Evolutionary conservation across 225 moss, liverwort and hornwort species (phyloP).

Genomic region (Antitrichia curtipendula): DNA sequence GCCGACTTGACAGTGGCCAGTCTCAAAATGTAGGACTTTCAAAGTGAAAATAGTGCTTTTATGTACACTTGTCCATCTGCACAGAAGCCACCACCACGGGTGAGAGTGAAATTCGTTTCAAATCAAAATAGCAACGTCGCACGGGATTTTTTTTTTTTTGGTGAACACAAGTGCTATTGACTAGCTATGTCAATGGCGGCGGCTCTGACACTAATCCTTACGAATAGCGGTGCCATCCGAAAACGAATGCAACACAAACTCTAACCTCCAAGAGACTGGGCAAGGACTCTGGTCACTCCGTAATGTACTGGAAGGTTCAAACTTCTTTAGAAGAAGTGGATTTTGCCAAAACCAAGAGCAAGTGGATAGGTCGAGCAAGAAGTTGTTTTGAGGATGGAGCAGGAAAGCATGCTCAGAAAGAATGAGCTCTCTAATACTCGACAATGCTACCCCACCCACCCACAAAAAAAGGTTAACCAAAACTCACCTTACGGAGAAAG

Average conservation of each 20-base stretch:
- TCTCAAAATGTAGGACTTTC: not conserved
- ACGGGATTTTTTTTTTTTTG: not conserved
- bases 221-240: not conserved
- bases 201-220: not conserved
- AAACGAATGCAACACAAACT: not conserved
- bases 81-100: not conserved
- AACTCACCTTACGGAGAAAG: not conserved
- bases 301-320: not conserved
- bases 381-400: not conserved
- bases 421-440: not conserved
- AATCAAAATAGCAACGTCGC: not conserved
- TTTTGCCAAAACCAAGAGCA: not conserved
- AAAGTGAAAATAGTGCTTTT: not conserved
- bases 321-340: not conserved
- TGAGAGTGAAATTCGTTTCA: not conserved
- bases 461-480: not conserved
- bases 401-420: not conserved
- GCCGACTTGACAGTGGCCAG: not conserved
- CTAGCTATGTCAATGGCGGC: not conserved
- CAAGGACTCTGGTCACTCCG: not conserved
- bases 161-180: not conserved
- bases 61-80: conserved; percentile 3
- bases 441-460: not conserved
- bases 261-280: not conserved
- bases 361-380: not conserved